Conservation (phyloP, 2,329 filamentous ascomycete species). For the Penicillium nordicum region DNA sequence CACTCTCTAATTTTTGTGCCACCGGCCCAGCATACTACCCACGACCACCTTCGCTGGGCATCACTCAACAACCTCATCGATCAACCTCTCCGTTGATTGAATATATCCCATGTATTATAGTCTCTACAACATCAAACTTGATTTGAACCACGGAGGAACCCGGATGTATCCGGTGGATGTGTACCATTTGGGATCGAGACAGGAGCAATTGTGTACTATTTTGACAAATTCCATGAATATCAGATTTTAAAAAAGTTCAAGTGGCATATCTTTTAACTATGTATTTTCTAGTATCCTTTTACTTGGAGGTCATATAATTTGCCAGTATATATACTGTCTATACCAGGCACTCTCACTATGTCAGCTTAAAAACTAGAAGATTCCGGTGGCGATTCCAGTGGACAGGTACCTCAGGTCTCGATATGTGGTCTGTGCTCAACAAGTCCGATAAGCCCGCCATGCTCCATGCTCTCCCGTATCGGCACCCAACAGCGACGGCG, state of each 20-base stretch:
- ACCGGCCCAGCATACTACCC: neutral
- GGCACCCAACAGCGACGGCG: slow-evolving; percentile 10
- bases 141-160: neutral
- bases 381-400: slow-evolving; percentile 11
- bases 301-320: neutral
- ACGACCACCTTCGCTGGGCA: neutral
- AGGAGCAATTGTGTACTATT: neutral
- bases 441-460: slow-evolving; percentile 21
- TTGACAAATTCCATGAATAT: neutral
- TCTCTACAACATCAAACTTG: slow-evolving; percentile 22
- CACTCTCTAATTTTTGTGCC: neutral
- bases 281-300: no score
- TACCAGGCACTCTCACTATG: neutral
- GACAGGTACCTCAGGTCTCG: neutral
- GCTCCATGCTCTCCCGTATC: slow-evolving; percentile 19
- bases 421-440: slow-evolving; percentile 16
- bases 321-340: neutral
- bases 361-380: neutral
- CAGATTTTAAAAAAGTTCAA: neutral
- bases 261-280: no score
- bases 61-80: neutral
- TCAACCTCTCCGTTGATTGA: slow-evolving; percentile 15
- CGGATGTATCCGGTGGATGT: neutral
- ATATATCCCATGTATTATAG: slow-evolving; percentile 26
- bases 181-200: neutral